Base-by-base conservation (phyloP, 2,329 filamentous ascomycete species). In the Neopestalotiopsis clavispora region DNA sequence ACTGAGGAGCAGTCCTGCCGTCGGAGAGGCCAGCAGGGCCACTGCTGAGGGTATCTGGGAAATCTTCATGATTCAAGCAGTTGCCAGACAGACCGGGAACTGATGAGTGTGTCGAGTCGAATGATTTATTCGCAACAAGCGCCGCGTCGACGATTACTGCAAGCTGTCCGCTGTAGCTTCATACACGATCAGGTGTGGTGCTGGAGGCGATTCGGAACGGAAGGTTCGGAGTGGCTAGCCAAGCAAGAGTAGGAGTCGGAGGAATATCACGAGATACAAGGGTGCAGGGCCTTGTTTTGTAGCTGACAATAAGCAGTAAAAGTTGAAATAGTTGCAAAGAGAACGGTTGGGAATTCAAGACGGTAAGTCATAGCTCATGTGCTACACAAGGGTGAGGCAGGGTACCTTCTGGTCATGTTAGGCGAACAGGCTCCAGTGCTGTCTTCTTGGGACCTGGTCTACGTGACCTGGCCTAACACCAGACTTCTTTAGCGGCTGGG, bases 1-100 rank as follows among this genome's bases (percentile, higher is more conserved):
- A 71, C 87, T 80, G 67, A 93, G 81, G 71, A 84, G 87, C 14
- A 83, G 78, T 10, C 79, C 79, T 3, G 83, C 76, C 2, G 78
- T 71, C 17, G 81, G 78, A 13, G 78, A 74, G 28, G 80, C 74
- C 17, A 83, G 73, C 13, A 78, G 71, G 64, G 78, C 77, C 68
- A 80, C 78, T 45, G 77, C 76, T 70, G 73, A 71, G 30, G 73
- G 72, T 74, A 77, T 75, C 70, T 79, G 79, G 65, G 80, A 77
- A 69, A 79, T 77, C 77, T 80, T 80, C 83, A 85, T 85, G 56
- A 23, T 45, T 23, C 28, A 12, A 23, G 17, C 14, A 28, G 65
- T 56, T 49, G 17, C 38, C 10, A 52, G 45, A 28, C 23, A 52
- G 20, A 20, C 45, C 45, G 20, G n/a, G 45, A 52, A 23, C 9